A percentile compares a stretch with the other conserved stretches of the same genome.
Evolutionary conservation across 1,284 basidiomycete genomes (phyloP).

Genomic region (Xerocomus amazonicus): DNA sequence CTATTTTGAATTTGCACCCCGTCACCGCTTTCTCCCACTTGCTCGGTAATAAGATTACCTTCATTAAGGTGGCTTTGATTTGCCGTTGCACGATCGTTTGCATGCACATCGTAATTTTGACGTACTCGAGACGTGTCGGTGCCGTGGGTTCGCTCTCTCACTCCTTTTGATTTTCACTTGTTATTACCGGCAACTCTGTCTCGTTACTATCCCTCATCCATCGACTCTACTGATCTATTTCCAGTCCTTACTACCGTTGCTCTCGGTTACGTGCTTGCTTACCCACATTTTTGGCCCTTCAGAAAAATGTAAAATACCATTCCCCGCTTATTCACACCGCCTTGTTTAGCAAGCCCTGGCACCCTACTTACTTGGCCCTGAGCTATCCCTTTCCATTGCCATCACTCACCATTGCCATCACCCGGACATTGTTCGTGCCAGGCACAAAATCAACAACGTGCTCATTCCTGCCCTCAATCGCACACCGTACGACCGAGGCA

Average conservation of each 20-base stretch:
- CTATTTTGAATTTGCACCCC: slow-evolving; percentile 3
- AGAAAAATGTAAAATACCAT: slow-evolving; percentile 7
- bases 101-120: slow-evolving; percentile 18
- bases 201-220: neutral
- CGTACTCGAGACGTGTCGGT: slow-evolving; percentile 30
- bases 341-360: neutral
- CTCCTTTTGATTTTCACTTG: slow-evolving; percentile 25
- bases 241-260: slow-evolving; percentile 2
- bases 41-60: slow-evolving; percentile 28
- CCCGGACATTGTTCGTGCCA: slow-evolving; percentile 1
- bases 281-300: slow-evolving; percentile 15
- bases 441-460: neutral
- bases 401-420: slow-evolving; percentile 2
- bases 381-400: neutral
- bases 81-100: slow-evolving; percentile 18
- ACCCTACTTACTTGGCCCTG: neutral
- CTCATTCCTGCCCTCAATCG: neutral
- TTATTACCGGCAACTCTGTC: slow-evolving; percentile 20
- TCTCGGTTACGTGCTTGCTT: slow-evolving; percentile 1
- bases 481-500: neutral
- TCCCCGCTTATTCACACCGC: slow-evolving; percentile 9
- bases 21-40: slow-evolving; percentile 2
- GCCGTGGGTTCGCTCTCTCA: slow-evolving; percentile 15
- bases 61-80: slow-evolving; percentile 21
- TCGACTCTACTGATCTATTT: slow-evolving; percentile 10